phyloP scores from a whole-genome alignment of 2,329 filamentous ascomycete species.

The Calonectria multiphialidica region DNA sequence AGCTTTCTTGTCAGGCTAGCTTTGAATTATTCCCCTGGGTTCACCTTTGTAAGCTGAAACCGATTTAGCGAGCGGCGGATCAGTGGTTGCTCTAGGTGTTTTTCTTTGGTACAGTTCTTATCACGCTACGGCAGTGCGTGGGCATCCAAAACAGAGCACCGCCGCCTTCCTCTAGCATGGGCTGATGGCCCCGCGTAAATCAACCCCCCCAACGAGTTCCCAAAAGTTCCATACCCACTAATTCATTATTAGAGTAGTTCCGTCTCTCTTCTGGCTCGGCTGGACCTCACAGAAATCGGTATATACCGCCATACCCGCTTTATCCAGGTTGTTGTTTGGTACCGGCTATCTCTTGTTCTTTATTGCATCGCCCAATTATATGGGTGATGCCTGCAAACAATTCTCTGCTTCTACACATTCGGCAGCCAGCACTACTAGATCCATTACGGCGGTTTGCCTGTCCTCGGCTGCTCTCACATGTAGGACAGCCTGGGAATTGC shows the following conservation, averaged over 20 bases:
- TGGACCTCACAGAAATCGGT: slow-evolving; percentile 24
- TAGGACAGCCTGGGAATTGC: slow-evolving; percentile 27
- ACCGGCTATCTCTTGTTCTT: slow-evolving; percentile 11
- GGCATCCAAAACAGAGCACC: slow-evolving; percentile 29
- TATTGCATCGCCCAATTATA: slow-evolving; percentile 21
- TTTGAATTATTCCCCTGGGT: no score
- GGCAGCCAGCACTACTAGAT: slow-evolving; percentile 18
- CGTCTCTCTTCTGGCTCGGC: slow-evolving; percentile 35
- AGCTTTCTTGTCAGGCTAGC: slow-evolving; percentile 11
- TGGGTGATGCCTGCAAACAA: slow-evolving; percentile 21
- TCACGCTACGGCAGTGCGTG: slow-evolving; percentile 21
- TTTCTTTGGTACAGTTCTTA: slow-evolving; percentile 31
- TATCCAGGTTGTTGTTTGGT: slow-evolving; percentile 9
- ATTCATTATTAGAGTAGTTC: slow-evolving; percentile 3
- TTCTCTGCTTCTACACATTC: slow-evolving; percentile 22
- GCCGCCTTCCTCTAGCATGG: slow-evolving; percentile 32
- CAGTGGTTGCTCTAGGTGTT: slow-evolving; percentile 13
- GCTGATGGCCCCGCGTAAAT: slow-evolving; percentile 20
- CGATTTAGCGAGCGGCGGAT: slow-evolving; percentile 1
- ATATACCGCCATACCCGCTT: not conserved
- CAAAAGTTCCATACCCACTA: not conserved
- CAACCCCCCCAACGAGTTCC: no score
- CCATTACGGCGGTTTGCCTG: slow-evolving; percentile 20
- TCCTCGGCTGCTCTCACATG: slow-evolving; percentile 30
- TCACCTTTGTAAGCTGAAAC: no score